Percentiles rank a stretch among this genome's conserved stretches.
Conservation (phyloP, 2,329 filamentous ascomycete species). For the Paraconiothyrium brasiliense region DNA sequence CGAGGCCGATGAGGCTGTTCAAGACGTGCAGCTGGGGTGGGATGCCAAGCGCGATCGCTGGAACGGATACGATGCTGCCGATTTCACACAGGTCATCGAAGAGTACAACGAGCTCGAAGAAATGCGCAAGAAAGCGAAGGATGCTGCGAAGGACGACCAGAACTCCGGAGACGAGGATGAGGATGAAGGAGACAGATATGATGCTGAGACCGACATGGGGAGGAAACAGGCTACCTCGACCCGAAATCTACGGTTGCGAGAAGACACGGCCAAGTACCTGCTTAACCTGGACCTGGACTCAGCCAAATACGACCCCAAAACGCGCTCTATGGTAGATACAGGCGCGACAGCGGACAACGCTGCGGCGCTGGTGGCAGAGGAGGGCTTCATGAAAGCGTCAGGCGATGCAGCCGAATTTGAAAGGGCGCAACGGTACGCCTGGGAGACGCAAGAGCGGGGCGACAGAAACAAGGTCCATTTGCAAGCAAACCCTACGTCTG, state of each 20-base stretch:
- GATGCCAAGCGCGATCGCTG: slow-evolving; percentile 97
- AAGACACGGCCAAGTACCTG: slow-evolving; percentile 97
- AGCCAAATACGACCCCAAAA: slow-evolving; percentile 97
- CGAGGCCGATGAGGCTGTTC: slow-evolving; percentile 86
- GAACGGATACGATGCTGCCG: slow-evolving; percentile 94
- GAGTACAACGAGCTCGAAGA: slow-evolving; percentile 89
- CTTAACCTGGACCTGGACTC: slow-evolving; percentile 95
- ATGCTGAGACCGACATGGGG: slow-evolving; percentile 96
- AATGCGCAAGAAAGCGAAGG: slow-evolving; percentile 64
- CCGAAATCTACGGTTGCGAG: slow-evolving; percentile 86
- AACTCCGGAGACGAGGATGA: slow-evolving; percentile 59
- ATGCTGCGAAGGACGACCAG: slow-evolving; percentile 51
- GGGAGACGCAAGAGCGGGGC: slow-evolving; percentile 89
- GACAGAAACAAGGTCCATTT: slow-evolving; percentile 85
- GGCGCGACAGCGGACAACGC: slow-evolving; percentile 83
- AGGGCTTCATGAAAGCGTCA: slow-evolving; percentile 87
- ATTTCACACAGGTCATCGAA: slow-evolving; percentile 87
- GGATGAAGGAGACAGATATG: slow-evolving; percentile 73
- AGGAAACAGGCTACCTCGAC: slow-evolving; percentile 91
- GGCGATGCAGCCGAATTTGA: slow-evolving; percentile 96
- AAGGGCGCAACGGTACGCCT: slow-evolving; percentile 86
- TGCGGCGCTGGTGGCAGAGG: slow-evolving; percentile 85
- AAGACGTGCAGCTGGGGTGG: slow-evolving; percentile 89
- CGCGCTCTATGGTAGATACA: slow-evolving; percentile 85
- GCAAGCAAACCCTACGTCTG: slow-evolving; percentile 95